A percentile compares a stretch with the other conserved stretches of the same genome.
Conservation (phyloP, 2,329 filamentous ascomycete genomes). For the Fusarium agapanthi region DNA sequence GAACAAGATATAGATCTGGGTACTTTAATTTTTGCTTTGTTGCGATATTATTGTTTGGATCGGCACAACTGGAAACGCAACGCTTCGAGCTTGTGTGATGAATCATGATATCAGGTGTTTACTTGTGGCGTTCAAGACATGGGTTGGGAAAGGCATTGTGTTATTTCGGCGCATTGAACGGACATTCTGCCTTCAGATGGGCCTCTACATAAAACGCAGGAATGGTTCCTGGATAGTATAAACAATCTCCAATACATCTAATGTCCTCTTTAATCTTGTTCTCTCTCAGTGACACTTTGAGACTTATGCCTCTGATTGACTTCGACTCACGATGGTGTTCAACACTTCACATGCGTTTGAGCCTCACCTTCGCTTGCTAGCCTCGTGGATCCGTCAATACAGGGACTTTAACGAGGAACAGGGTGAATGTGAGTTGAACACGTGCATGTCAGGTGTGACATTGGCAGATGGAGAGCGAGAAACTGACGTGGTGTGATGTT, state of each 20-base stretch:
- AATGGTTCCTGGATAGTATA: conserved; percentile 30
- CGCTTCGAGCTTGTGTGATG: conserved; percentile 34
- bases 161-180: conserved; percentile 28
- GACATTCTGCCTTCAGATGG: conserved; percentile 20
- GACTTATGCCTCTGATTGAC: background rate
- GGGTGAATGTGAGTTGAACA: background rate
- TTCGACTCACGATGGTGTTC: background rate
- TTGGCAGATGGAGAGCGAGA: conserved; percentile 5
- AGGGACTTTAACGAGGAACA: background rate
- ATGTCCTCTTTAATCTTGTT: conserved; percentile 13
- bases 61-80: conserved; percentile 16
- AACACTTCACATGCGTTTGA: background rate
- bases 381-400: conserved; percentile 19
- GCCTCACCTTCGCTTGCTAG: background rate
- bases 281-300: background rate
- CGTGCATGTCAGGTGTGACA: conserved; percentile 25
- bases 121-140: conserved; percentile 30
- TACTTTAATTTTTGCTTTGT: background rate
- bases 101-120: conserved; percentile 43
- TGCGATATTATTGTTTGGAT: conserved; percentile 22
- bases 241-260: conserved; percentile 40
- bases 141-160: conserved; percentile 10
- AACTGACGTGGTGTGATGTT: conserved; percentile 26
- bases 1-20: background rate
- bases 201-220: conserved; percentile 24